phyloP scores from a whole-genome alignment of 805 yeast species.

The Maudiozyma barnettii region DNA sequence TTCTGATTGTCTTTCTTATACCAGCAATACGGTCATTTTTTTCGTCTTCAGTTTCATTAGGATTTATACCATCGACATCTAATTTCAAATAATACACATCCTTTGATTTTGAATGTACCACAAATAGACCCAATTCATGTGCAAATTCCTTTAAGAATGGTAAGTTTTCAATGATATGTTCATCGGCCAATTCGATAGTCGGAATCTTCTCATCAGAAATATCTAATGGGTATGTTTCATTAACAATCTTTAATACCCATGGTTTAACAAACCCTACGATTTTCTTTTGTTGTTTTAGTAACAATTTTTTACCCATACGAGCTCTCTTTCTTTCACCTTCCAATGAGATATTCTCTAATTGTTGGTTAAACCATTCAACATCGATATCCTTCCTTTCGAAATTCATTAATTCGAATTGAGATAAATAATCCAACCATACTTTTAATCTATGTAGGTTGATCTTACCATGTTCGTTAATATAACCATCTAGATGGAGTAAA shows the following conservation, averaged over 20 bases:
- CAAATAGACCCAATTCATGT: slow-evolving; percentile 53
- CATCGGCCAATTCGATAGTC: slow-evolving; percentile 26
- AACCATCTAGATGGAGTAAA: slow-evolving; percentile 66
- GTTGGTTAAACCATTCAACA: slow-evolving; percentile 84
- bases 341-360: slow-evolving; percentile 67
- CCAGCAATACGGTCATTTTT: slow-evolving; percentile 42
- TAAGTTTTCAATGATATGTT: slow-evolving; percentile 33
- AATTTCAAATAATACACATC: slow-evolving; percentile 49
- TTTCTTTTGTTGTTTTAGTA: slow-evolving; percentile 66
- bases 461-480: slow-evolving; percentile 71
- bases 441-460: slow-evolving; percentile 68
- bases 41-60: slow-evolving; percentile 59
- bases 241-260: slow-evolving; percentile 34
- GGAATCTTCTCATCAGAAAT: slow-evolving; percentile 42
- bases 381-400: slow-evolving; percentile 80
- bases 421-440: slow-evolving; percentile 64
- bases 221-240: slow-evolving; percentile 25
- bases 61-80: slow-evolving; percentile 67
- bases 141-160: slow-evolving; percentile 58
- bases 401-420: slow-evolving; percentile 73
- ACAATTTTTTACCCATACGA: slow-evolving; percentile 52
- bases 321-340: slow-evolving; percentile 62
- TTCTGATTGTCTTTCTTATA: slow-evolving; percentile 47
- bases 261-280: slow-evolving; percentile 49
- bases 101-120: slow-evolving; percentile 52